Conservation (phyloP, 2,329 filamentous ascomycete species). For the Colletotrichum nymphaeae region DNA sequence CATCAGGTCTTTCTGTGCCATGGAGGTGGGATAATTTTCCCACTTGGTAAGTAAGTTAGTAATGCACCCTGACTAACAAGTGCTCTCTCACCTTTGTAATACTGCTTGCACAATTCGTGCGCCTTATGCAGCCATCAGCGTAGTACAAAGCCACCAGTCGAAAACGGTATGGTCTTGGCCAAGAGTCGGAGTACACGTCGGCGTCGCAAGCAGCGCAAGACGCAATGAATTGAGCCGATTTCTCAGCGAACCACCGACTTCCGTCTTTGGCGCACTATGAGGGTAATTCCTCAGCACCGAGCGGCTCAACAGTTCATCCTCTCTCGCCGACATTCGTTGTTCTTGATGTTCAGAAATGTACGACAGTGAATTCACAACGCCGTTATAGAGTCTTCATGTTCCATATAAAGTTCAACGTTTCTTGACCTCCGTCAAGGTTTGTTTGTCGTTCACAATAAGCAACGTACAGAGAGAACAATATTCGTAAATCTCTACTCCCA, state of each 20-base stretch:
- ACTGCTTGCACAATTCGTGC: neutral
- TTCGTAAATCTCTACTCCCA: neutral
- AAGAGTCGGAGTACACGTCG: neutral
- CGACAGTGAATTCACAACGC: neutral
- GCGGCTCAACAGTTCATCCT: conserved; percentile 11
- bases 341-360: neutral
- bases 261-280: no score
- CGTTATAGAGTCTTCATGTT: neutral
- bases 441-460: neutral
- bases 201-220: neutral
- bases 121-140: neutral
- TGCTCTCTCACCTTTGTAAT: neutral
- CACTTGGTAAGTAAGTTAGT: no score
- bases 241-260: conserved; percentile 12
- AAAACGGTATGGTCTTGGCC: neutral
- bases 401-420: neutral
- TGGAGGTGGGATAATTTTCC: neutral
- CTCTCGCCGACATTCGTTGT: neutral
- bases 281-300: conserved; percentile 21
- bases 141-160: neutral
- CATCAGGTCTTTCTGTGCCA: neutral
- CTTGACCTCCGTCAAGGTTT: neutral
- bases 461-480: neutral
- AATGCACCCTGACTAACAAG: neutral
- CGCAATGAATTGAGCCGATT: neutral